Evolutionary conservation across 75 land plant species (phyloP), one percentile per base, ranked within the genome.

Genomic region (Picea sitchensis): DNA sequence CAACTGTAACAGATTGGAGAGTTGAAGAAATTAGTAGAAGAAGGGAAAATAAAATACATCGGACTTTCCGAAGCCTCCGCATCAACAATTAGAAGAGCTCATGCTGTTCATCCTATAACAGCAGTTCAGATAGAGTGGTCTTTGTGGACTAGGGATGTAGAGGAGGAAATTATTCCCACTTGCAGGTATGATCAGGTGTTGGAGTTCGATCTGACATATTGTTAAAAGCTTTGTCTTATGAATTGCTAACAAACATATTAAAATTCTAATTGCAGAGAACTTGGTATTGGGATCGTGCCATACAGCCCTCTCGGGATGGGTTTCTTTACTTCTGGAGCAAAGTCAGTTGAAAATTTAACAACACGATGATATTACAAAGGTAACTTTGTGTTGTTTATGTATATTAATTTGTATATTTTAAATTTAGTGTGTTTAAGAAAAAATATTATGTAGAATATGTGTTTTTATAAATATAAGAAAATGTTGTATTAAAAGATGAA

Each of bases 271-370:
- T 65, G 74, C 73, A 88, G 91, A 63, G 91, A 88, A 72, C 80
- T 91, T 31, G 93, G 93, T 41, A 92, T 92, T 76, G 93, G 91
- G 2, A 87, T 92, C 57, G 93, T 92, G 47, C 65, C 82, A 14
- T 92, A 87, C 75, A 92, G 94, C 71, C 94, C 92, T 23, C 71
- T 92, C 14, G 94, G 92, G 14, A 84, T 88, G 31, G 94, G 94
- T 9, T 92, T 92, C 81, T 77, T 89, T 65, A 80, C 88, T 18
- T 73, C 83, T 57, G 86, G 88, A 14, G 54, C 86, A 1, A 77
- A 84, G 64, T 3, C 87, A 6, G 30, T 81, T n/a, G 85, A 85
- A 44, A 76, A 17, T 8, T 26, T 86, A 2, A 4, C 83, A 18
- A 81, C 65, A 58, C 59, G 91, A 92, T 34, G 90, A 88, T 80